Conservation (phyloP, 1,284 basidiomycete genomes). For the Microbotryum intermedium region DNA sequence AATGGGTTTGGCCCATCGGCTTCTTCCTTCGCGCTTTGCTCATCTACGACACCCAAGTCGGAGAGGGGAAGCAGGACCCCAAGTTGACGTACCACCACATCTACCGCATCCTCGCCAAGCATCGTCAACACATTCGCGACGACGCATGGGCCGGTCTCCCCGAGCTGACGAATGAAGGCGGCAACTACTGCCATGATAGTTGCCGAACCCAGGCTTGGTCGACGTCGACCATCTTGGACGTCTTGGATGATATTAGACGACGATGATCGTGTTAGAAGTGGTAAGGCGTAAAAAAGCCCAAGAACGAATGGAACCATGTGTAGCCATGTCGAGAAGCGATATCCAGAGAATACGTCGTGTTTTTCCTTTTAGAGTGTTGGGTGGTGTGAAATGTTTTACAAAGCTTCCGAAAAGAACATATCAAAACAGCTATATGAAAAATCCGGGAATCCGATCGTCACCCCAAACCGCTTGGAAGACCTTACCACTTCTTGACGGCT, state of each 20-base stretch:
- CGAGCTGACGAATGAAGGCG: conserved; percentile 57
- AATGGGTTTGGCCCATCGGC: conserved; percentile 43
- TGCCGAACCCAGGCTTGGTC: conserved; percentile 91
- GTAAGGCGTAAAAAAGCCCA: no score
- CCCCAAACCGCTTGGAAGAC: no score
- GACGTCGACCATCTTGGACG: conserved; percentile 75
- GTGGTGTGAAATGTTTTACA: no score
- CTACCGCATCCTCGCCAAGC: conserved; percentile 58
- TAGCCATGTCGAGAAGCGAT: no score
- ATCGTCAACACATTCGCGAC: conserved; percentile 61
- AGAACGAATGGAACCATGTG: no score
- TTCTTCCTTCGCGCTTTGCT: conserved; percentile 92
- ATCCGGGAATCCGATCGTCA: no score
- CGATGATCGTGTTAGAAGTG: no score
- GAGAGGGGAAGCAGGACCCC: conserved; percentile 59
- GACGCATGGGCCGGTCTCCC: conserved; percentile 87
- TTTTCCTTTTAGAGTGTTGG: no score
- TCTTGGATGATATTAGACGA: conserved; percentile 56
- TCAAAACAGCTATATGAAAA: no score
- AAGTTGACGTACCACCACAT: conserved; percentile 67
- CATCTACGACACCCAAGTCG: conserved; percentile 62
- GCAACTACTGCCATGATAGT: conserved; percentile 70
- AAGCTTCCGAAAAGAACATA: no score
- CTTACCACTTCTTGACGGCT: conserved; percentile 47
- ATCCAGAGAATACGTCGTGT: no score